Evolutionary conservation across 495 filamentous ascomycete species (phyloP).

Genomic region (Umbilicaria muhlenbergii): DNA sequence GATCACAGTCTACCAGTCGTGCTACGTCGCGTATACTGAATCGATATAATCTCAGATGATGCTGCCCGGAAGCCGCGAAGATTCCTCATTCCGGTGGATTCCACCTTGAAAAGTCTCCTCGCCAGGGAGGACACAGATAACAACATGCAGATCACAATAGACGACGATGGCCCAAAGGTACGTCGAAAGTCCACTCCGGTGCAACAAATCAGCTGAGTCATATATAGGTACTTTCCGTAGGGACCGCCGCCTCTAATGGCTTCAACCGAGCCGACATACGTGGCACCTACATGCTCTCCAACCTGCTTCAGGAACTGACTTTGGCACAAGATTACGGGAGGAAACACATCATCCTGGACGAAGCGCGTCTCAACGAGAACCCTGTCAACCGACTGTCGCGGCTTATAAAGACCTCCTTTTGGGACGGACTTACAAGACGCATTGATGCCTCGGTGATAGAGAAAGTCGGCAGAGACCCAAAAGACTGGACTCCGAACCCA

Average conservation of each 20-base stretch:
- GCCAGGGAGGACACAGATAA: conserved; percentile 77
- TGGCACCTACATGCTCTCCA: conserved; percentile 91
- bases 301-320: conserved; percentile 83
- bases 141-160: conserved; percentile 93
- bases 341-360: conserved; percentile 73
- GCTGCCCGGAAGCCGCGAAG: conserved; percentile 4
- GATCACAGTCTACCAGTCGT: no score
- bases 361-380: conserved; percentile 78
- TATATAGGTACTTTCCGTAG: conserved; percentile 55
- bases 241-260: conserved; percentile 76
- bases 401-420: conserved; percentile 76
- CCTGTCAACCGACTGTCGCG: conserved; percentile 75
- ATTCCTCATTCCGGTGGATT: conserved; percentile 5
- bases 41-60: neutral
- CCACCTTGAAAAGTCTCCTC: conserved; percentile 17
- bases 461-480: conserved; percentile 68
- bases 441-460: conserved; percentile 85
- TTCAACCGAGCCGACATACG: conserved; percentile 71
- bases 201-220: neutral
- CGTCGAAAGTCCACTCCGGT: neutral
- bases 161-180: conserved; percentile 89
- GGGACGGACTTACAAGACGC: conserved; percentile 70
- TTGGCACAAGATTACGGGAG: conserved; percentile 76
- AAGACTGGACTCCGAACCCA: conserved; percentile 80
- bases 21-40: no score